Base-by-base conservation (phyloP, 2,329 filamentous ascomycete genomes). In the Septoria petroselini region DNA sequence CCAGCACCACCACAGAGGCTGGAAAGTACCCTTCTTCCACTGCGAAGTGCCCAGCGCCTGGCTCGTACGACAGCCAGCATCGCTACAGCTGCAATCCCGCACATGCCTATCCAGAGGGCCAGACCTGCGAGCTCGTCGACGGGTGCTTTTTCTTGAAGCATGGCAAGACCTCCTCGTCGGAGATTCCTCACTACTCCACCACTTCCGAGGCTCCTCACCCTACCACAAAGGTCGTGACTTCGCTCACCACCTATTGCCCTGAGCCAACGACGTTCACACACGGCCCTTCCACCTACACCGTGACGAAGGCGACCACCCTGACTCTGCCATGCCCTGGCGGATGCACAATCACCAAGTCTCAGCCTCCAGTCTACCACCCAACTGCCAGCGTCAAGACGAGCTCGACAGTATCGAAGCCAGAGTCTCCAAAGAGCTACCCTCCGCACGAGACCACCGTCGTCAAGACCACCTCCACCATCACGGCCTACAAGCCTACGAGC, bases 201-300 rank as follows among this genome's bases (percentile, higher is more conserved):
- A 71, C 86, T 5, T 31, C 43, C 14, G 25, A 30, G 35, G 25
- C 46, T 12, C 38, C 46, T 6, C 15, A 30, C 8, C 37, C 37
- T 11, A 45, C 46, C 17, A 49, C 45, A 71, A 88, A 83, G 61
- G 80, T 85, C 76, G 73, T 82, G 59, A 79, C 88, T 58, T 82
- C 81, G 51, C 80, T 57, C 75, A 82, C 79, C 72, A 89, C 85
- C 67, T 87, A 77, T 81, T 89, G 86, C 81, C 84, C 85, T 17
- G 75, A 53, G 60, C 69, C 85, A 58, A 88, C 85, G 62, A 70
- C 74, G 62, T 71, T 88, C 70, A 79, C 78, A 65, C 76, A 85
- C 73, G 79, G 77, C 67, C 74, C 71, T 71, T 75, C 78, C 69
- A 86, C 83, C 72, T 86, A 85, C 78, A 84, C 79, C 62, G 75